Conservation (phyloP, 306 rosid genomes). For the Rubus idaeus region DNA sequence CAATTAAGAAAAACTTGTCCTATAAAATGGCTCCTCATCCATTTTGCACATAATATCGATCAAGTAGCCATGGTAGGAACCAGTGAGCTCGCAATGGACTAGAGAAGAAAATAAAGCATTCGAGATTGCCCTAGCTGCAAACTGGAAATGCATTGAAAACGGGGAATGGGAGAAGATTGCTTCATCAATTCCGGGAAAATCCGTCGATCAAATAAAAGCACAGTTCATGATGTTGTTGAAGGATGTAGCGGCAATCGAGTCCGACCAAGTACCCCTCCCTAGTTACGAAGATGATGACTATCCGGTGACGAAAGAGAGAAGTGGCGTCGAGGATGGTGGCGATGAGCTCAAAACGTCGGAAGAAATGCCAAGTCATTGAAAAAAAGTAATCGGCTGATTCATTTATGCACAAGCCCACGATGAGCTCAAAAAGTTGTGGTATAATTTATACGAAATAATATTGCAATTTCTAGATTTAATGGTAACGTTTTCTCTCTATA, state of each 20-base stretch:
- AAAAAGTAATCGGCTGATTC: no score
- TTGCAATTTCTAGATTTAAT: no score
- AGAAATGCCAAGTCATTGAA: neutral
- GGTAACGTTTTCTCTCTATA: no score
- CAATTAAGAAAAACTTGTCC: neutral
- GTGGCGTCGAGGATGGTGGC: neutral
- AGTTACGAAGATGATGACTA: neutral
- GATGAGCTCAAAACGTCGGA: neutral
- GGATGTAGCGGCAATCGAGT: neutral
- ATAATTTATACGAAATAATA: no score
- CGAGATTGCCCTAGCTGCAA: slow-evolving; percentile 2
- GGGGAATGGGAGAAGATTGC: slow-evolving; percentile 3
- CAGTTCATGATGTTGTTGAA: neutral
- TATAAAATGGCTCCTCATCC: neutral
- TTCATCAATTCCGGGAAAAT: neutral
- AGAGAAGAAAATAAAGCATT: slow-evolving; percentile 4
- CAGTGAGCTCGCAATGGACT: neutral
- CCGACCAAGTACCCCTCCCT: neutral
- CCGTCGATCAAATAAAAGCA: neutral
- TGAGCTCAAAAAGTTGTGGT: no score
- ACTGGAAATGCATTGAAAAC: neutral
- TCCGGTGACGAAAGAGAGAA: neutral
- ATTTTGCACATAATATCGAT: neutral
- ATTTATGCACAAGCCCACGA: no score
- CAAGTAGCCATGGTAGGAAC: neutral